Conservation (phyloP, 768 basidiomycete genomes). For the Coprinellus aureogranulatus region DNA sequence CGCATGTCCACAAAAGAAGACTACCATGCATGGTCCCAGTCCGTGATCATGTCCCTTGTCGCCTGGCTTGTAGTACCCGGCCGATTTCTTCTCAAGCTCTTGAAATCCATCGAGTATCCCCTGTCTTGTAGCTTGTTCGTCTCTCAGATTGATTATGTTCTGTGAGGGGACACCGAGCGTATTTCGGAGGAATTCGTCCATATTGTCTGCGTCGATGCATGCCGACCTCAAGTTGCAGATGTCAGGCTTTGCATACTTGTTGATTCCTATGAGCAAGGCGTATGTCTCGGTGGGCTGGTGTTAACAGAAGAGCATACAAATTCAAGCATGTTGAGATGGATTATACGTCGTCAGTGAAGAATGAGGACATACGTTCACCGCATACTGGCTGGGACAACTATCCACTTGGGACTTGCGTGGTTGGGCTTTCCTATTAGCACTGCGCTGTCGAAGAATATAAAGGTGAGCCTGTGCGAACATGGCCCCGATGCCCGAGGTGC, state of each 20-base stretch:
- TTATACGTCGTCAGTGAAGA: too few relatives aligned
- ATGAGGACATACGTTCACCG: too few relatives aligned
- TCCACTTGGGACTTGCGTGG: too few relatives aligned
- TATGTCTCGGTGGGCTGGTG: conserved; percentile 21
- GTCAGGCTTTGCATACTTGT: conserved; percentile 28
- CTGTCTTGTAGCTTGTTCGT: conserved; percentile 34
- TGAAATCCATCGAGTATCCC: conserved; percentile 32
- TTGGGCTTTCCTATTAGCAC: too few relatives aligned
- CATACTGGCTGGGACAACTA: too few relatives aligned
- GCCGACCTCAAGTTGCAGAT: conserved; percentile 34
- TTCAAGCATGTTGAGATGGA: too few relatives aligned
- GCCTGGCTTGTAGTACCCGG: not conserved
- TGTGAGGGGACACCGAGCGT: conserved; percentile 26
- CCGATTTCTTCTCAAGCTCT: conserved; percentile 13
- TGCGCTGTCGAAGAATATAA: too few relatives aligned
- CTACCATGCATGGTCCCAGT: conserved; percentile 28
- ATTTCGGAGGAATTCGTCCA: conserved; percentile 30
- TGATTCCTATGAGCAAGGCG: conserved; percentile 45
- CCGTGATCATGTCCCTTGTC: too few relatives aligned
- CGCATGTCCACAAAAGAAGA: conserved; percentile 49
- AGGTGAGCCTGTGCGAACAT: too few relatives aligned
- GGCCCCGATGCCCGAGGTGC: too few relatives aligned
- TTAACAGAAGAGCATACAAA: too few relatives aligned
- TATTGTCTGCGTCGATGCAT: conserved; percentile 37
- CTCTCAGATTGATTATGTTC: conserved; percentile 36